These are phyloP conservation scores for Salix koriyanagi DNA, from an alignment of 345 rosid species.

Conservation along the genomic window DNA sequence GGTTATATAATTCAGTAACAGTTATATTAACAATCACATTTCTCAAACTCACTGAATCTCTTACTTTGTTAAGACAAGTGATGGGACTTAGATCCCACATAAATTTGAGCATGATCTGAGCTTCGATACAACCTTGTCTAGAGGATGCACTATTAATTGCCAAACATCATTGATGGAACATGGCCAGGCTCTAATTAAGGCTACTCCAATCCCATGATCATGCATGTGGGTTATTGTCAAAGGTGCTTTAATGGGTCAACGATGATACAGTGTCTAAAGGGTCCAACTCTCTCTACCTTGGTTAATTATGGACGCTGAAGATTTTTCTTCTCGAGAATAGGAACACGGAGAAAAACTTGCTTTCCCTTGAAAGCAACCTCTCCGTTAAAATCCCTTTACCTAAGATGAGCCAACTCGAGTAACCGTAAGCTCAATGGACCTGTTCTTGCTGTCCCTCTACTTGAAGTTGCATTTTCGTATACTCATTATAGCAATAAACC, in stretches of 20 bases:
- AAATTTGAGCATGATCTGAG: not conserved
- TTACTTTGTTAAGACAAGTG: not conserved
- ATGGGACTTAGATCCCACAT: not conserved
- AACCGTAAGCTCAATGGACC: not conserved
- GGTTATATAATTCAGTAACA: too few species aligned
- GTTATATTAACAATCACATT: too few species aligned
- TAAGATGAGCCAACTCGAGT: not conserved
- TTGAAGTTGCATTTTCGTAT: not conserved
- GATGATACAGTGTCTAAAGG: not conserved
- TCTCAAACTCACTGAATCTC: too few species aligned
- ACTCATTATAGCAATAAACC: not conserved
- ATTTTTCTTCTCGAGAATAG: not conserved
- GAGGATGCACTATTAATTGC: not conserved
- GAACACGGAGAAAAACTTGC: not conserved
- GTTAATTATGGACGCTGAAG: not conserved
- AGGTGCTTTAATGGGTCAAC: not conserved
- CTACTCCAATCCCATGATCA: not conserved
- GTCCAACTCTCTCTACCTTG: not conserved
- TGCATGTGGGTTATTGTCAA: not conserved
- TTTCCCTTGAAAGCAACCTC: not conserved
- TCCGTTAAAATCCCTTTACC: not conserved
- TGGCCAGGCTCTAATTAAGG: not conserved
- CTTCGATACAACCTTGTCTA: not conserved
- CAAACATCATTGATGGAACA: not conserved
- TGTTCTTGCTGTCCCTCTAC: not conserved